Conservation (phyloP, 2,329 filamentous ascomycete species). For the Diplodia intermedia region DNA sequence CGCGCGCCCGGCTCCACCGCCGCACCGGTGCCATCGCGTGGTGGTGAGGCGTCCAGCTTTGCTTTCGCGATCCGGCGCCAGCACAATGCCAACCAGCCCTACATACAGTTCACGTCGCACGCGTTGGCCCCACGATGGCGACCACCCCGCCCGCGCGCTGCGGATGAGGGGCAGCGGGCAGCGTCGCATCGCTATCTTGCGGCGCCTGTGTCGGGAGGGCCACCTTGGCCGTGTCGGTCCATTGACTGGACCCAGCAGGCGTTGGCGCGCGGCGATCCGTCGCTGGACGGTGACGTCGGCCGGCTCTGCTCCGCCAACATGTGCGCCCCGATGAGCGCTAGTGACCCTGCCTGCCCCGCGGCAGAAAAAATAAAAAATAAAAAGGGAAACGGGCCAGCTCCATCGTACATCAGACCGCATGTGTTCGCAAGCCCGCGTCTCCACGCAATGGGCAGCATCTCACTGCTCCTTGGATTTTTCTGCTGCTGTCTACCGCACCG, state of each 20-base stretch:
- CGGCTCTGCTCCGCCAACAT: not conserved
- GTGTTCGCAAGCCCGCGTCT: not conserved
- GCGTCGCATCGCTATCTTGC: conserved; percentile 13
- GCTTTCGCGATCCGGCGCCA: not conserved
- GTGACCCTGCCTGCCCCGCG: not conserved
- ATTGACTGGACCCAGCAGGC: conserved; percentile 6
- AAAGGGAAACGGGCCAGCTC: not conserved
- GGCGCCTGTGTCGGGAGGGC: conserved; percentile 1
- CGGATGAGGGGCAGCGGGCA: not conserved
- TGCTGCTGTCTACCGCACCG: not conserved
- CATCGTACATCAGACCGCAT: conserved; percentile 11
- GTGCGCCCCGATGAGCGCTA: not conserved
- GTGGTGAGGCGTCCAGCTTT: conserved; percentile 9
- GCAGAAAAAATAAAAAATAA: not conserved
- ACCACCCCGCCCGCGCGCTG: not conserved
- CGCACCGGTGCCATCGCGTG: conserved; percentile 4
- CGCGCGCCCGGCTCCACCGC: conserved; percentile 11
- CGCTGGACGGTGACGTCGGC: conserved; percentile 22
- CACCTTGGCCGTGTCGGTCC: not conserved
- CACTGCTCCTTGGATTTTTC: not conserved
- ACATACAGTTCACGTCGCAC: not conserved
- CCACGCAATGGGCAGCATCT: not conserved
- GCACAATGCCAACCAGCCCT: conserved; percentile 4
- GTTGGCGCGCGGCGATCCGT: conserved; percentile 21
- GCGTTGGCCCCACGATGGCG: not conserved